These are phyloP conservation scores for Fraxinus sp. DNA, from an alignment of 305 asterid genomes.

Conservation along the genomic window DNA sequence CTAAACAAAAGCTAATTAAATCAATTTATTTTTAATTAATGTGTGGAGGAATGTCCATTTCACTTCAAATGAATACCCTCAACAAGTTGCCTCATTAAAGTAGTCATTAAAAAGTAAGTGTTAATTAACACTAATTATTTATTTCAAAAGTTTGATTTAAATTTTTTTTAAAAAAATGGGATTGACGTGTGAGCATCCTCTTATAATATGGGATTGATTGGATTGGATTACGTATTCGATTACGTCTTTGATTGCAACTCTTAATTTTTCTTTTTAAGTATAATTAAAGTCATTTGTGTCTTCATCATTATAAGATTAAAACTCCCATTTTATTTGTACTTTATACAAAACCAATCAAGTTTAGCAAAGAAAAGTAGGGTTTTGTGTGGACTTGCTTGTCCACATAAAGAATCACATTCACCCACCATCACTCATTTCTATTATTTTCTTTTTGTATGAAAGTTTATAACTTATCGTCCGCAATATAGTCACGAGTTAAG, in stretches of 20 bases:
- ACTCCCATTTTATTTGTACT: slow-evolving; percentile 18
- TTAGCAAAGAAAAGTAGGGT: slow-evolving; percentile 7
- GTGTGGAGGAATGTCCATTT: background rate
- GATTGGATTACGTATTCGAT: slow-evolving; percentile 20
- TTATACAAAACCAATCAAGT: slow-evolving; percentile 25
- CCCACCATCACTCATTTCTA: background rate
- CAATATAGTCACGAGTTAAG: background rate
- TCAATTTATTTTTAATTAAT: background rate
- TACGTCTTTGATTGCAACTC: slow-evolving; percentile 14
- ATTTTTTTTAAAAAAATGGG: slow-evolving; percentile 19
- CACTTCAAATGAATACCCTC: background rate
- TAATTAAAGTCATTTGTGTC: background rate
- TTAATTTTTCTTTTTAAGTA: background rate
- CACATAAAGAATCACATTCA: slow-evolving; percentile 27
- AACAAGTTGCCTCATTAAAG: slow-evolving; percentile 17
- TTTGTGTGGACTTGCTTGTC: slow-evolving; percentile 19
- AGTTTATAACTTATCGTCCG: background rate
- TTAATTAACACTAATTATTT: background rate
- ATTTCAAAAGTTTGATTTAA: background rate
- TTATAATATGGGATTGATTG: background rate
- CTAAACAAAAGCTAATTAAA: background rate
- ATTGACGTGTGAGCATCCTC: slow-evolving; percentile 15
- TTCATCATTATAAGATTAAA: slow-evolving; percentile 8
- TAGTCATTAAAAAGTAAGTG: background rate
- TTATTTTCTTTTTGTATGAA: background rate